phyloP scores from a whole-genome alignment of 805 yeast genomes.

The Yarrowia sp. region DNA sequence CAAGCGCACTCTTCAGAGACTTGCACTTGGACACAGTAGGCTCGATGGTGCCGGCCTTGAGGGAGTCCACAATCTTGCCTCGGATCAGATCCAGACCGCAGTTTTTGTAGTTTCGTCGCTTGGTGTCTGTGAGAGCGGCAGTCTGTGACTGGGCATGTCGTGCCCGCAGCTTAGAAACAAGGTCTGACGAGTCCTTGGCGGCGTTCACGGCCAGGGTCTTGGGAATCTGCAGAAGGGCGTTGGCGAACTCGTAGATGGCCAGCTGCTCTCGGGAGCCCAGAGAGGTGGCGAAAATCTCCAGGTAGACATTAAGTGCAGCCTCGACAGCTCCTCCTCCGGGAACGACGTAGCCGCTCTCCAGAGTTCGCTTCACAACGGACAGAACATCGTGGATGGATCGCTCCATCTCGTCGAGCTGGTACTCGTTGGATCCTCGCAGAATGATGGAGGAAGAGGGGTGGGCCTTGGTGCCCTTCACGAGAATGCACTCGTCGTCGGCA shows the following conservation, averaged over 20 bases:
- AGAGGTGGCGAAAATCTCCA: slow-evolving; percentile 96
- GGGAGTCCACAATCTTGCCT: slow-evolving; percentile 88
- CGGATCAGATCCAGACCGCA: slow-evolving; percentile 89
- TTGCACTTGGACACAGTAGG: slow-evolving; percentile 92
- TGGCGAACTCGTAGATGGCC: slow-evolving; percentile 97
- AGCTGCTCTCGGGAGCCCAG: slow-evolving; percentile 96
- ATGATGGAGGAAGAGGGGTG: slow-evolving; percentile 90
- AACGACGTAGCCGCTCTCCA: slow-evolving; percentile 90
- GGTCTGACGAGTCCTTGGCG: slow-evolving; percentile 93
- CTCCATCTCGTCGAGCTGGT: slow-evolving; percentile 96
- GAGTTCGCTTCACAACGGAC: slow-evolving; percentile 90
- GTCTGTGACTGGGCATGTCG: slow-evolving; percentile 94
- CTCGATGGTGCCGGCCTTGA: slow-evolving; percentile 83
- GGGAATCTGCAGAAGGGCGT: slow-evolving; percentile 84
- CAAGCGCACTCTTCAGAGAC: slow-evolving; percentile 90
- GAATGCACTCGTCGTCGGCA: slow-evolving; percentile 95
- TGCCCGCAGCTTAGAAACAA: slow-evolving; percentile 91
- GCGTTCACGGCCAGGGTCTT: slow-evolving; percentile 96
- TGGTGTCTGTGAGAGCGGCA: slow-evolving; percentile 76
- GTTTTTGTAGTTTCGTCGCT: slow-evolving; percentile 80
- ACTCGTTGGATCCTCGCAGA: slow-evolving; percentile 91
- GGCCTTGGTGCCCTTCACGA: slow-evolving; percentile 82
- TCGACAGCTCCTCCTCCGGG: slow-evolving; percentile 99
- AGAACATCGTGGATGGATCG: slow-evolving; percentile 93
- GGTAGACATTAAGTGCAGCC: slow-evolving; percentile 86